A percentile compares a stretch with the other conserved stretches of the same genome.
Evolutionary conservation across 2,329 filamentous ascomycete genomes (phyloP).

Genomic region (Pseudogymnoascus sp.): DNA sequence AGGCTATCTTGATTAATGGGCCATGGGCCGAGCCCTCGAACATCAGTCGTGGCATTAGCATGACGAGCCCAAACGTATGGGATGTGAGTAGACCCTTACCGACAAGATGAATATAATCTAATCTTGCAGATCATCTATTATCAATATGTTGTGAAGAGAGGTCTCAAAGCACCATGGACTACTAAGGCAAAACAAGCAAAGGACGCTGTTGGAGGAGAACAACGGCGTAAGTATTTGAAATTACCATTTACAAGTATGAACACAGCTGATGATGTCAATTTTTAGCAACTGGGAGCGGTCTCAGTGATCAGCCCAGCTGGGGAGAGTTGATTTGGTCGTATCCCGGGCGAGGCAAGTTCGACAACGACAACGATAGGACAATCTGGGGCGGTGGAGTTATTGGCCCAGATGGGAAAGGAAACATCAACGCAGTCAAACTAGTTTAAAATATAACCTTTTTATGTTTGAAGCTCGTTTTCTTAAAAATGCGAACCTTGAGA

Average conservation of each 20-base stretch:
- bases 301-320: slow-evolving; percentile 25
- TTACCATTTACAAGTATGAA: neutral
- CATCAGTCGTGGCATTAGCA: slow-evolving; percentile 20
- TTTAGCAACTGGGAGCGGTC: slow-evolving; percentile 2
- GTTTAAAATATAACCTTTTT: neutral
- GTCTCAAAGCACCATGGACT: slow-evolving; percentile 16
- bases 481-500: neutral
- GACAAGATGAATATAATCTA: neutral
- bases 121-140: slow-evolving; percentile 26
- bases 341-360: slow-evolving; percentile 14
- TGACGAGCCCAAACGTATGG: slow-evolving; percentile 10
- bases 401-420: slow-evolving; percentile 17
- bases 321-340: slow-evolving; percentile 26
- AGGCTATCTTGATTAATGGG: slow-evolving; percentile 32
- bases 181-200: slow-evolving; percentile 14
- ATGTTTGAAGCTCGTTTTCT: neutral
- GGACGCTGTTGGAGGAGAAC: slow-evolving; percentile 15
- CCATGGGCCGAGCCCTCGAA: slow-evolving; percentile 29
- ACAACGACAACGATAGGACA: slow-evolving; percentile 18
- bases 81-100: slow-evolving; percentile 16
- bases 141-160: slow-evolving; percentile 26
- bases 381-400: slow-evolving; percentile 21
- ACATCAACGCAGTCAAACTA: neutral
- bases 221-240: neutral
- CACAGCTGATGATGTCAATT: neutral